phyloP scores from a whole-genome alignment of 2,329 filamentous ascomycete species.

The Xylaria sp. region DNA sequence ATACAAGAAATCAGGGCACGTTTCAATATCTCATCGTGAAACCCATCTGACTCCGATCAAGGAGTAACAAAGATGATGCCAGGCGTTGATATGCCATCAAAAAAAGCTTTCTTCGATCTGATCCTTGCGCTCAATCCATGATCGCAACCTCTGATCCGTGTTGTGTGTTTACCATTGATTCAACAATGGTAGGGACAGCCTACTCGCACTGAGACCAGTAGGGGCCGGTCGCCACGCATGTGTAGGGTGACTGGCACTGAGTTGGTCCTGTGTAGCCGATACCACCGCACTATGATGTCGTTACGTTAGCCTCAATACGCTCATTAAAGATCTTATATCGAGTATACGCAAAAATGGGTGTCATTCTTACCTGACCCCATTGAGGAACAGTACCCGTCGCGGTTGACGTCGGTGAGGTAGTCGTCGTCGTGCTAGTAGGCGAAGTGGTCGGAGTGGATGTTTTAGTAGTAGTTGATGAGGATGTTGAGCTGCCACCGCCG shows the following conservation, averaged over 20 bases:
- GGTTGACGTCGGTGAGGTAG: constrained; percentile 23
- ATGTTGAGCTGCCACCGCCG: constrained; percentile 17
- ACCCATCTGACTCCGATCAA: constrained; percentile 17
- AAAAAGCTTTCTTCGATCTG: constrained; percentile 20
- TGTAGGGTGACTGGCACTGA: constrained; percentile 35
- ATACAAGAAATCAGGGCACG: constrained; percentile 19
- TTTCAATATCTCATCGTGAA: constrained; percentile 11
- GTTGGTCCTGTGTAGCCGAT: constrained; percentile 39
- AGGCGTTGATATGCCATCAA: background rate
- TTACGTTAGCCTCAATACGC: constrained; percentile 3
- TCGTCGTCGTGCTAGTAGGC: constrained; percentile 14
- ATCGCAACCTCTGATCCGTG: constrained; percentile 33
- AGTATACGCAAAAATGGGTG: background rate
- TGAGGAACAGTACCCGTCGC: constrained; percentile 28
- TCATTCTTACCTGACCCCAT: constrained; percentile 38
- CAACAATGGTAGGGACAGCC: background rate
- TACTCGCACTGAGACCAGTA: constrained; percentile 40
- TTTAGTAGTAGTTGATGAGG: constrained; percentile 6
- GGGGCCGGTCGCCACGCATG: constrained; percentile 25
- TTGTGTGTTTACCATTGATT: background rate
- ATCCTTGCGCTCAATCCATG: constrained; percentile 37
- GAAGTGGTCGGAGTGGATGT: constrained; percentile 4
- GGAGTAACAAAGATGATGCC: constrained; percentile 13
- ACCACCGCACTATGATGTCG: constrained; percentile 37
- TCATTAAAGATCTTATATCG: background rate